Evolutionary conservation across 208 protist species (phyloP), one percentile per base, ranked within the genome.

Genomic region (Vickermania ingenoplastis): DNA sequence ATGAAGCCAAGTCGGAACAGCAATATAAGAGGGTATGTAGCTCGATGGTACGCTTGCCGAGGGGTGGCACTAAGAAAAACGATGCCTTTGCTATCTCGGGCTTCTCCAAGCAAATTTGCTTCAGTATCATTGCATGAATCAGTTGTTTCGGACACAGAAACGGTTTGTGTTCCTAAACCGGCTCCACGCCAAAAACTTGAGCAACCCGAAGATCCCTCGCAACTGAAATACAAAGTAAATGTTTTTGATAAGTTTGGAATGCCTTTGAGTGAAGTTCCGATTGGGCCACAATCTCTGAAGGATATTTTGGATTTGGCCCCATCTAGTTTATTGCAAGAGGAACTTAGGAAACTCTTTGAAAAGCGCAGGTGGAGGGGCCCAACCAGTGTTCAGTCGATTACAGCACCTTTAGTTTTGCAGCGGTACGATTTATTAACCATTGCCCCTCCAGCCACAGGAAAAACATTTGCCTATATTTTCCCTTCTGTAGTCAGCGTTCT

Each of bases 401-500:
- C 57, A 52, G 81, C 86, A 11, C 74, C 81, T 0, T 57, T 92
- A n/a, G 65, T 75, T 24, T 59, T 93, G 22, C 75, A 91, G 58
- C 67, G 85, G 27, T 66, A 79, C 21, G 93, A 97, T 68, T 24
- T 95, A 45, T 70, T 96, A 29, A 89, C 77, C 58, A 76, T 95
- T 41, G 75, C 93, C 17, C 82, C 87, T 0, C 94, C 93, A 2
- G 85, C 88, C 5, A 92, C 87, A 14, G 93, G 93, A n/a, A 97
- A 97, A 64, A 96, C 91, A 5, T 73, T 96, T 28, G 76, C 79
- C 31, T 97, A 95, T 71, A 77, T 77, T n/a, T 80, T 96, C 62
- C 83, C 91, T 5, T 67, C 74, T 13, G 63, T 97, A 41, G 57
- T 94, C 61, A 73, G 81, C 45, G 57, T 96, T 14, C 49, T 79